Conservation (phyloP, 257 asterid species). For the Solanum appendiculatum region DNA sequence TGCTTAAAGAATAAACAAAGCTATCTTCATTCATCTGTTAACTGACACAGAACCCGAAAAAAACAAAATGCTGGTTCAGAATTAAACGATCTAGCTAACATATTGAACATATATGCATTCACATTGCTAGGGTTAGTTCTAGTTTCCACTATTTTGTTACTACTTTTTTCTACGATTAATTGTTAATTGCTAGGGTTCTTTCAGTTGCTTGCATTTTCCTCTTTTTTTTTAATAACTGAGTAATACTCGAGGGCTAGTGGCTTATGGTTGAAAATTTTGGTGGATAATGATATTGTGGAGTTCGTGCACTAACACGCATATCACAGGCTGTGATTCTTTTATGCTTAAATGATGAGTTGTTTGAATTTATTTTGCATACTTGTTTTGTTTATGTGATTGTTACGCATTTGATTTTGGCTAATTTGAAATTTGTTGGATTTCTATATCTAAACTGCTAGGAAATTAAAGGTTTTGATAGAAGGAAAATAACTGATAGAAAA, state of each 20-base stretch:
- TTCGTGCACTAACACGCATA: background rate
- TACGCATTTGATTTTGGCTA: background rate
- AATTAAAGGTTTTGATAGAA: background rate
- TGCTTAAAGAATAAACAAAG: constrained; percentile 8
- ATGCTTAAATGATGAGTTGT: background rate
- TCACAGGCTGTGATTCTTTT: background rate
- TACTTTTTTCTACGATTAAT: background rate
- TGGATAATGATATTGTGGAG: background rate
- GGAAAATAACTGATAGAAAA: background rate
- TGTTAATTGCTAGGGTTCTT: constrained; percentile 3
- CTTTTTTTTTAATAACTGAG: no score
- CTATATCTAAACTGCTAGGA: background rate
- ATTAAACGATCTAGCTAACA: constrained; percentile 29
- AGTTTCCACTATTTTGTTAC: constrained; percentile 19
- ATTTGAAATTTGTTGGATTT: background rate
- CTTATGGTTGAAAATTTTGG: background rate
- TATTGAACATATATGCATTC: constrained; percentile 33
- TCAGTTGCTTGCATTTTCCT: background rate
- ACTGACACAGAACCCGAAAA: background rate
- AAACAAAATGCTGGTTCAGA: constrained; percentile 8
- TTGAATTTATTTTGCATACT: background rate
- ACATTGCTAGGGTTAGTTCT: constrained; percentile 26
- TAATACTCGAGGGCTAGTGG: background rate
- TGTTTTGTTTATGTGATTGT: background rate
- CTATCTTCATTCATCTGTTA: background rate